Evolutionary conservation across 139 green algal species (phyloP).

Genomic region (Volvox reticuliferus): DNA sequence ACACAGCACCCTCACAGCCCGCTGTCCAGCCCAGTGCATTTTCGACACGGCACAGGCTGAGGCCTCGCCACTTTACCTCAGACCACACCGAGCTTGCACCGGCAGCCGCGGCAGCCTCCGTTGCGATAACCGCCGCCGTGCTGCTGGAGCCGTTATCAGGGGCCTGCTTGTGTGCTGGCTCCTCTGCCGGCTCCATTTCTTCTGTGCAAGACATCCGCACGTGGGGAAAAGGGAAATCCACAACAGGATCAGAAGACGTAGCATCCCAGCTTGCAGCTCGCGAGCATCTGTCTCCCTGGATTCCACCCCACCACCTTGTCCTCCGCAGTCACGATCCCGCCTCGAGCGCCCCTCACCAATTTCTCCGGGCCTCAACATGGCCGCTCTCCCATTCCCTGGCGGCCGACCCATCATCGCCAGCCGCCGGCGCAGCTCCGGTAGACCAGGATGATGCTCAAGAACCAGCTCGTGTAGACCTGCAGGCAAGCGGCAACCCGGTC

Average conservation of each 20-base stretch:
- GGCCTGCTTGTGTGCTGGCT: too few species aligned
- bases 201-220: too few species aligned
- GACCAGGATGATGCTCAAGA: not conserved
- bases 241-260: not conserved
- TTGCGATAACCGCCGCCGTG: too few species aligned
- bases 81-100: too few species aligned
- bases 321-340: not conserved
- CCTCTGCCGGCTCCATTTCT: too few species aligned
- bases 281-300: not conserved
- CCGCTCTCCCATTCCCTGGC: not conserved
- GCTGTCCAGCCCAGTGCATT: too few species aligned
- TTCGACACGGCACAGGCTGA: too few species aligned
- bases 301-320: not conserved
- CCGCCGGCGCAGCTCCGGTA: constrained; percentile 4
- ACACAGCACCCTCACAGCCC: too few species aligned
- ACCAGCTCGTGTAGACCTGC: constrained; percentile 28
- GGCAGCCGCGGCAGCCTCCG: too few species aligned
- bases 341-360: not conserved
- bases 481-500: not conserved
- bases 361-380: not conserved
- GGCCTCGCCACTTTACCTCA: too few species aligned
- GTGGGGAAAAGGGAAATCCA: not conserved
- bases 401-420: not conserved
- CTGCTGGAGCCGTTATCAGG: too few species aligned
- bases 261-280: too few species aligned